Conservation (phyloP, 1,284 basidiomycete species). For the Cryptococcus sp. region DNA sequence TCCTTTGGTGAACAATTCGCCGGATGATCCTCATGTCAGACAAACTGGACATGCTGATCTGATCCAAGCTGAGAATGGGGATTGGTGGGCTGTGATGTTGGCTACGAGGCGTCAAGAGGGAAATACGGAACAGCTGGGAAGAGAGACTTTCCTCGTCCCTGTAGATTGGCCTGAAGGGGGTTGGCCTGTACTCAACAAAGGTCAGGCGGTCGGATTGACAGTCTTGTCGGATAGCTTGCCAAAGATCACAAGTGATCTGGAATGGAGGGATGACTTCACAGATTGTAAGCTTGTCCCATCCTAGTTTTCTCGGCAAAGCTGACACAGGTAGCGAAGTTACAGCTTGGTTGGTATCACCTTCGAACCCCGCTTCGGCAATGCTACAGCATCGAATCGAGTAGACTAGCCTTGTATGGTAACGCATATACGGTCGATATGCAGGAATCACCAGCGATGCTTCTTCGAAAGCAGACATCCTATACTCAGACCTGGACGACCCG, state of each 20-base stretch:
- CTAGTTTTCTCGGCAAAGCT: no score
- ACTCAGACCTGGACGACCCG: constrained; percentile 7
- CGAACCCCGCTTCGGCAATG: constrained; percentile 2
- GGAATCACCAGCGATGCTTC: constrained; percentile 13
- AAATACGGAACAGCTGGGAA: constrained; percentile 14
- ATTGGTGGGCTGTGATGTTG: constrained; percentile 18
- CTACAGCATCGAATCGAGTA: constrained; percentile 1
- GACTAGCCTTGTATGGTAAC: constrained; percentile 1
- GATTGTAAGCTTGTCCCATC: constrained; percentile 5
- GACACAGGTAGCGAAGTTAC: background rate
- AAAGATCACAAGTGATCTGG: background rate
- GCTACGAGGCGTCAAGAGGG: constrained; percentile 4
- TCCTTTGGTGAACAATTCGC: constrained; percentile 13
- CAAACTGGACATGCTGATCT: constrained; percentile 22
- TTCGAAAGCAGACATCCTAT: constrained; percentile 13
- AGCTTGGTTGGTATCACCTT: constrained; percentile 6
- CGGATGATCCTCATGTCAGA: constrained; percentile 10
- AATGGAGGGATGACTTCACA: constrained; percentile 13
- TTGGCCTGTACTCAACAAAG: constrained; percentile 21
- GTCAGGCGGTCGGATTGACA: constrained; percentile 7
- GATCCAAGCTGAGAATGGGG: constrained; percentile 9
- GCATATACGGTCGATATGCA: constrained; percentile 10
- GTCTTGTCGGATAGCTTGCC: constrained; percentile 3
- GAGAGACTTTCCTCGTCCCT: constrained; percentile 21
- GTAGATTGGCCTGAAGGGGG: constrained; percentile 20